A percentile compares a stretch with the other conserved stretches of the same genome.
These are phyloP conservation scores for Boletus subcaerulescens DNA, from an alignment of 768 basidiomycete genomes.

Conservation along the genomic window DNA sequence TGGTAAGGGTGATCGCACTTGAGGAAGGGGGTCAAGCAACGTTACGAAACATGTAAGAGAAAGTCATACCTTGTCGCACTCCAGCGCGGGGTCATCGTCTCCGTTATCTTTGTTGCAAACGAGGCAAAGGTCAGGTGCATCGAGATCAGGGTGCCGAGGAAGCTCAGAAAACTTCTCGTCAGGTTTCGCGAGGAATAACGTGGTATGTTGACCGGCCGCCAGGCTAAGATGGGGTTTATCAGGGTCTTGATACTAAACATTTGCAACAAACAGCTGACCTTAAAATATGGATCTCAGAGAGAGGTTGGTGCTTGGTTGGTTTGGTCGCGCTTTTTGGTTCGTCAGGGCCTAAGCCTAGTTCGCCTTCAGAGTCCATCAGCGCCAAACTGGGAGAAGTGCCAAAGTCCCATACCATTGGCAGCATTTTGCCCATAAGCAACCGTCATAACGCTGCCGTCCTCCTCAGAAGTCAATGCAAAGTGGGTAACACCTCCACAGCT, in stretches of 20 bases:
- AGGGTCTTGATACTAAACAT: not conserved
- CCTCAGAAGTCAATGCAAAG: constrained; percentile 74
- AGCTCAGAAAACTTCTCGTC: constrained; percentile 73
- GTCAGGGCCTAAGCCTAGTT: constrained; percentile 77
- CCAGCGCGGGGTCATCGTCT: constrained; percentile 71
- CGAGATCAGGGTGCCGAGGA: constrained; percentile 78
- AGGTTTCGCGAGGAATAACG: constrained; percentile 76
- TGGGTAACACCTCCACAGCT: constrained; percentile 87
- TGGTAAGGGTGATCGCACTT: constrained; percentile 93
- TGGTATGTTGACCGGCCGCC: constrained; percentile 84
- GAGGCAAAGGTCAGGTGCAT: constrained; percentile 65
- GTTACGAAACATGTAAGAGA: not conserved
- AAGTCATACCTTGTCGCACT: constrained; percentile 80
- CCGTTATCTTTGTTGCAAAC: constrained; percentile 69
- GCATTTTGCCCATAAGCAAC: constrained; percentile 86
- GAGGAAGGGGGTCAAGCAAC: constrained; percentile 1
- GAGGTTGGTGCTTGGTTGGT: constrained; percentile 64
- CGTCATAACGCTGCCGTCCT: constrained; percentile 74
- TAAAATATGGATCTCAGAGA: constrained; percentile 78
- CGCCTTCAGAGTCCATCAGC: constrained; percentile 41
- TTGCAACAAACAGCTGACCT: constrained; percentile 45
- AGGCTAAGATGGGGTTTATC: constrained; percentile 45
- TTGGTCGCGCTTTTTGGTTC: constrained; percentile 87
- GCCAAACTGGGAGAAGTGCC: not conserved
- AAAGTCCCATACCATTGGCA: constrained; percentile 55